These are phyloP conservation scores for Pyrus bretschneideri DNA, from an alignment of 306 rosid species.

Conservation along the genomic window DNA sequence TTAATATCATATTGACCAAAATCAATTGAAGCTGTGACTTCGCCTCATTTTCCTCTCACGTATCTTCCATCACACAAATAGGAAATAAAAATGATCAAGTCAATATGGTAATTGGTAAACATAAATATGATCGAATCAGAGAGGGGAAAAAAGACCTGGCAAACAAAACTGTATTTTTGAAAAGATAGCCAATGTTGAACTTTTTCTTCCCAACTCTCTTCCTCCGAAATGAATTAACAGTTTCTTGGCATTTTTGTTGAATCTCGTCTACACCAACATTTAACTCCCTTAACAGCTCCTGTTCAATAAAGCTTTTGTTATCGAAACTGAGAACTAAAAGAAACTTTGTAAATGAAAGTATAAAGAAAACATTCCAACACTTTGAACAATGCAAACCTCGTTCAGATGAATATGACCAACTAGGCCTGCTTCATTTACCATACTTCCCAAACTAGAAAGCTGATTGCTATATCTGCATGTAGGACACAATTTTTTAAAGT, in stretches of 20 bases:
- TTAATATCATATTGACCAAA: neutral
- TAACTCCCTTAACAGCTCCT: constrained; percentile 51
- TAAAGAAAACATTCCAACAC: constrained; percentile 4
- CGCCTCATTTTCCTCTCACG: neutral
- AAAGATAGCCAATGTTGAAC: constrained; percentile 34
- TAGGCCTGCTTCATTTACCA: constrained; percentile 62
- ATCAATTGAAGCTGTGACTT: neutral
- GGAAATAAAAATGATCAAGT: constrained; percentile 11
- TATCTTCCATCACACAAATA: neutral
- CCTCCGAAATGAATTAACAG: constrained; percentile 39
- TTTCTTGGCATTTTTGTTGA: constrained; percentile 52
- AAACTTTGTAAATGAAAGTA: neutral
- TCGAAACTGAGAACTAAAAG: constrained; percentile 7
- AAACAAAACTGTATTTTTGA: constrained; percentile 37
- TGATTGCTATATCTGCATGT: constrained; percentile 52
- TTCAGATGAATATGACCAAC: constrained; percentile 80
- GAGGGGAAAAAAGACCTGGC: constrained; percentile 42
- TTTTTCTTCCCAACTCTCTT: constrained; percentile 54
- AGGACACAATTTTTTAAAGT: neutral
- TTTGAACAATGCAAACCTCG: constrained; percentile 43
- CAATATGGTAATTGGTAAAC: neutral
- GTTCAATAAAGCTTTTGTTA: constrained; percentile 26
- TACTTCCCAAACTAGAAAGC: constrained; percentile 20
- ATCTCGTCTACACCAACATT: constrained; percentile 43
- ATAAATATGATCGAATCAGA: neutral